Evolutionary conservation across 2,329 filamentous ascomycete genomes (phyloP), one percentile per base, ranked within the genome.

Genomic region (Penicillium italicum): DNA sequence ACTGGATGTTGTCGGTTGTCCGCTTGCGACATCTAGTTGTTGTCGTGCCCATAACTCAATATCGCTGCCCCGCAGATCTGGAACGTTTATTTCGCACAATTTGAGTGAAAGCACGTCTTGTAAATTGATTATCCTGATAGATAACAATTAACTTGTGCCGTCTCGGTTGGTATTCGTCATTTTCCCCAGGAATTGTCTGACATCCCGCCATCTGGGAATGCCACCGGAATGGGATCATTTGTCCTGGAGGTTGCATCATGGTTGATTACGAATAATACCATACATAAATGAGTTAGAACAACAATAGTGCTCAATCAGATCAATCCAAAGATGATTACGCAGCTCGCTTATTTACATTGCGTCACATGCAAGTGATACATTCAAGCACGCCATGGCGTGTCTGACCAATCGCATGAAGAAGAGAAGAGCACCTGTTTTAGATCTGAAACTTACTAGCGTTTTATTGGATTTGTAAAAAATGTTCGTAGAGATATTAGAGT

Each of bases 131-230:
- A 1, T 22, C 2, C 16, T 24, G 2, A n/a, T 3, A 16, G 45
- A 43, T 50, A 50, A 42, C 14, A 42, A 30, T 31, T 4, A 33
- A 30, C 22, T 7, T 11, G 1, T 26, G 22, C 7, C 30, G 37
- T 53, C 30, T 44, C 7, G 24, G 6, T 44, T 28, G 5, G 26
- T 4, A 45, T 40, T 53, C 53, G 59, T 52, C 47, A 62, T 61
- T 18, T n/a, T 18, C 40, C 40, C 40, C 33, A 12, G n/a, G 18
- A 38, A 60, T 64, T 42, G 37, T 56, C 54, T 55, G 28, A 64
- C 48, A 59, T 58, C 16, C 50, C 55, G 41, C 50, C 55, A 24
- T 57, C 31, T 41, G 22, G 48, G 37, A 28, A n/a, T 11, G 22
- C 7, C 24, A 28, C 9, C 18, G 20, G n/a, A 22, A 59, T 57